Base-by-base conservation (phyloP, 345 rosid genomes). In the Cardamine chenopodiifolia region DNA sequence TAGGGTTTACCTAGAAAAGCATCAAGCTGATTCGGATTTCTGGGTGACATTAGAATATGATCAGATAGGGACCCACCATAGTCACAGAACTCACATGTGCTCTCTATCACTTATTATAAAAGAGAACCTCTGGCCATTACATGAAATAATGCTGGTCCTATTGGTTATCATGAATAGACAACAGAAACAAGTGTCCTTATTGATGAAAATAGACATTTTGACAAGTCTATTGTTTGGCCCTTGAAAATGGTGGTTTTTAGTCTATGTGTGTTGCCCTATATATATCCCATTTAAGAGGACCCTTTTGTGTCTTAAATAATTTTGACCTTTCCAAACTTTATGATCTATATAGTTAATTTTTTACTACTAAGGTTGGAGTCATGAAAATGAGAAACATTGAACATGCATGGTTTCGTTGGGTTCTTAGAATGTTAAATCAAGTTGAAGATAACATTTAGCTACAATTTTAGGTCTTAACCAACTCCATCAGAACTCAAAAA, bases 121-220 rank as follows among this genome's bases (percentile, higher is more conserved):
- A n/a, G n/a, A n/a, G n/a, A 61, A 53, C 68, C 70, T 69, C 75
- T 76, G 75, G 75, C 76, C 80, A 70, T 77, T 65, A 77, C 53
- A 70, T 56, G 69, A 62, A 54, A 76, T 70, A 22, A 64, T 50
- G 26, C 62, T 62, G 70, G 73, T 54, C 70, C 65, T 69, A 69
- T 32, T 53, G 65, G 74, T 44, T 18, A 18, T 62, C 32, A 53
- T 62, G 74, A 62, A 69, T 42, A 29, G 75, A 76, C 75, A 76
- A 76, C 74, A 42, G 58, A 76, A 69, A 76, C 75, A 54, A 69
- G 65, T 62, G 79, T 61, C 64, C 32, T 69, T 69, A 61, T 76
- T 62, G 58, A 62, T 62, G 70, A 76, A 63, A 53, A 62, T 69
- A 44, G 47, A 54, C 70, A 62, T 53, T 42, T 69, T 69, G 74